Base-by-base conservation (phyloP, 495 filamentous ascomycete genomes). In the Annulohypoxylon moriforme region DNA sequence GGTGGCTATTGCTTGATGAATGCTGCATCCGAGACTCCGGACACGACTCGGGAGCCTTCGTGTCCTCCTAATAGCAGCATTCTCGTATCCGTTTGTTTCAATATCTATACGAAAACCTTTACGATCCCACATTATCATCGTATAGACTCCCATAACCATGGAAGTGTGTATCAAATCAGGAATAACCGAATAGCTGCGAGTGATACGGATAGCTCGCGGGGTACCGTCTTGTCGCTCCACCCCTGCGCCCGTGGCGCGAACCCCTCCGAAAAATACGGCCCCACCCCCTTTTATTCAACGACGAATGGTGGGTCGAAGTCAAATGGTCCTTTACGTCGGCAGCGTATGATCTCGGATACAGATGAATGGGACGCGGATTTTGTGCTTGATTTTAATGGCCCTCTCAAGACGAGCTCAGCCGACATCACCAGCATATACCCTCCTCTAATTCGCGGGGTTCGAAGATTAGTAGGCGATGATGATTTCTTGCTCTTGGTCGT, bases 81-180 rank as follows among this genome's bases (percentile, higher is more conserved):
- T 34, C 70, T 77, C 24, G 59, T 72, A 56, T 69, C 76, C 1
- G 62, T 77, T 7, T 77, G 76, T 57, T 77, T 77, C 53, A 77
- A 77, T 24, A 76, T 77, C 27, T 74, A 77, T 65, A 77, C 73
- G 3, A 77, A 76, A 40, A 20, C 70, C 20, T 76, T 77, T 60
- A 71, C 68, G 5, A 58, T 74, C 14, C 65, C 65, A 0, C 74
- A 77, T 42, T 75, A 74, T 24, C 62, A 76, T 24, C 63, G 63
- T 27, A 71, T 60, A 24, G 61, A 64, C 4, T 49, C 46, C 24
- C 55, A 71, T 50, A 62, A 61, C 31, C 61, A 69, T 29, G 58
- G 55, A 31, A 72, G 58, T 42, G 64, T 69, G 20, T 74, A 40
- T 7, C 73, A 76, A 53, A 61, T 77, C 14, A 73, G 76, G 73